Evolutionary conservation across 768 basidiomycete genomes (phyloP), one percentile per base, ranked within the genome.

Genomic region (Stropharia rugosoannulata): DNA sequence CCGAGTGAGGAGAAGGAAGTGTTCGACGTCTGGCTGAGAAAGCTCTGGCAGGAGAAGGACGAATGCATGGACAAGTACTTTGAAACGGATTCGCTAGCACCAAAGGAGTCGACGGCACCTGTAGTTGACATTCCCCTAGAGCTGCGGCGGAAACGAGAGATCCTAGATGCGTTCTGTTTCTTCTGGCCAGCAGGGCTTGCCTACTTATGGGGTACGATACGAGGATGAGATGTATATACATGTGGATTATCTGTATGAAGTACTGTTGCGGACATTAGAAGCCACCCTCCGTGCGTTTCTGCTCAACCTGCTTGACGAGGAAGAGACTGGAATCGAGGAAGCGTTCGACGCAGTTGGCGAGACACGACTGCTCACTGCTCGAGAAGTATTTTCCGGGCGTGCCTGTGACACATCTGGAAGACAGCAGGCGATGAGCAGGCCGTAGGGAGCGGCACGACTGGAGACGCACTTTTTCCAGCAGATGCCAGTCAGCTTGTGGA

Each of bases 381-480:
- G 90, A 88, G 70, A 96, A 94, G 27, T 84, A 76, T 11, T 83
- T 87, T 8, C 87, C 87, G 11, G 91, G 89, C 15, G 84, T 83
- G 44, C 90, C 81, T 0, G 89, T 87, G 50, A 95, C 79, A 67
- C 94, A 96, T 69, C 93, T 94, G 59, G 27, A 54, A 32, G 42
- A 56, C 54, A 32, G 29, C 22, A 25, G 36, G 51, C 41, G 56
- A 16, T 36, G 57, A 19, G 41, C 32, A 46, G 27, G 44, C 22
- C 47, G 13, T 16, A 37, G 15, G 27, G 40, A 51, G 27, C n/a
- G 25, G 38, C 44, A 44, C 54, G 48, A 48, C 32, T 49, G 56
- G 44, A 53, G 49, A 77, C 83, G 68, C 65, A 95, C 93, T 95
- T 93, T 77, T 94, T 90, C 92, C 93, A 95, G 70, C 93, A 95